Evolutionary conservation across 228 moss, liverwort and hornwort genomes (phyloP), one percentile per base, ranked within the genome.

Genomic region (Sphagnum magellanicum): DNA sequence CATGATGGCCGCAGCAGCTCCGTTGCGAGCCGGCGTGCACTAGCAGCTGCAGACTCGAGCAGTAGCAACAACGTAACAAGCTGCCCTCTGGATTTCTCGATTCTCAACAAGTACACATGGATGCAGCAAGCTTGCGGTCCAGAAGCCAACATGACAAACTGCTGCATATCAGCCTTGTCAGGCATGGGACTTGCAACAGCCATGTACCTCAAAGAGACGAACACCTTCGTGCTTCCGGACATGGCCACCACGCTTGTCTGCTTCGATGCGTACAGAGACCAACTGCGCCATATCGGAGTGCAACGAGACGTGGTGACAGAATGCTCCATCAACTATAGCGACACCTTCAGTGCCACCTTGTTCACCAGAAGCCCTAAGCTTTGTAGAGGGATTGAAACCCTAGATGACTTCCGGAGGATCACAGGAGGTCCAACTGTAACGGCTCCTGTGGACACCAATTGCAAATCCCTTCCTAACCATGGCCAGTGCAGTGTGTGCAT

Each of bases 61-160:
- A 32, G 32, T 32, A 32, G 32, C 32, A 32, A 32, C 32, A 32
- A 32, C 32, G 32, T 32, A 32, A 2, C 32, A 32, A 64, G 50
- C 53, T 81, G 84, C 60, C 81, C 81, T 53, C 71, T 84, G 8
- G 81, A 84, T 59, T 81, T 84, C 67, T 73, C 75, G 53, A 76
- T 74, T 17, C 69, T 79, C 53, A 63, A 67, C 52, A 78, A 66
- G 8, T 79, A 76, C 49, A 71, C 81, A 50, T 84, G 81, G 78
- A 67, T 81, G 17, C 68, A 53, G 15, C 15, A 69, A 7, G 70
- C 48, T 53, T 84, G 84, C 14, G 63, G 66, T 5, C 63, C 52
- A 10, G 50, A 4, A 53, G 12, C 52, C 51, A 84, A 76, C 64
- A 66, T 16, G 49, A 58, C 67, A 5, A 63, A 65, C 8, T 84